Conservation (phyloP, 176 grass and related monocot genomes). For the Aegilops umbellulata region DNA sequence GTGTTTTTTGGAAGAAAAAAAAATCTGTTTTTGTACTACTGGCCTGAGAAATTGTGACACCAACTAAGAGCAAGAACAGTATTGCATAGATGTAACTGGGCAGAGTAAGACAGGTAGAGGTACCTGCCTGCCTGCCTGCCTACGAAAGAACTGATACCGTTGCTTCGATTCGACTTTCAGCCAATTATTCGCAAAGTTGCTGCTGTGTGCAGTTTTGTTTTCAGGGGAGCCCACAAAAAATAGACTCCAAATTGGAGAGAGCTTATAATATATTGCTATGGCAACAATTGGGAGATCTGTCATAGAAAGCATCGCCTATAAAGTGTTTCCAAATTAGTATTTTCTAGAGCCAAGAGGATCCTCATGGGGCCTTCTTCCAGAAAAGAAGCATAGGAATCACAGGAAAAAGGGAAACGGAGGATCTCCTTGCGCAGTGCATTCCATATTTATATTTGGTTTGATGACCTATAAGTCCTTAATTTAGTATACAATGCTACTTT, state of each 20-base stretch:
- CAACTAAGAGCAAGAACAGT: not conserved
- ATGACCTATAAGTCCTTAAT: not conserved
- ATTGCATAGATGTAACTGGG: not conserved
- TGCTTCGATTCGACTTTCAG: not conserved
- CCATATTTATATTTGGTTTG: not conserved
- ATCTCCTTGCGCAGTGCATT: not conserved
- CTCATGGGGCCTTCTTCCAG: slow-evolving; percentile 27
- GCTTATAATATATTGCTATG: not conserved
- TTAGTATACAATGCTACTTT: not conserved
- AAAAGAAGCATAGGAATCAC: slow-evolving; percentile 4
- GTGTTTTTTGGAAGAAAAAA: not conserved
- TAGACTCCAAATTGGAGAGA: not conserved
- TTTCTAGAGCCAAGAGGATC: slow-evolving; percentile 21
- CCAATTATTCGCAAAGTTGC: not conserved
- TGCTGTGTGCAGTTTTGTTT: not conserved
- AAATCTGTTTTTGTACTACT: not conserved
- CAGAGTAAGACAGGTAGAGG: not conserved
- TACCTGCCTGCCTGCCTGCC: not conserved
- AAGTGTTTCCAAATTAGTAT: not conserved
- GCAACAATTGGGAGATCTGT: slow-evolving; percentile 1
- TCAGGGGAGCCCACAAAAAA: not conserved
- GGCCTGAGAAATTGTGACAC: not conserved
- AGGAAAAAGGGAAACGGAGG: slow-evolving; percentile 14
- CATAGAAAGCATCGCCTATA: slow-evolving; percentile 5
- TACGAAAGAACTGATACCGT: not conserved